Conservation (phyloP, 2,329 filamentous ascomycete genomes). For the Fusarium sp. region DNA sequence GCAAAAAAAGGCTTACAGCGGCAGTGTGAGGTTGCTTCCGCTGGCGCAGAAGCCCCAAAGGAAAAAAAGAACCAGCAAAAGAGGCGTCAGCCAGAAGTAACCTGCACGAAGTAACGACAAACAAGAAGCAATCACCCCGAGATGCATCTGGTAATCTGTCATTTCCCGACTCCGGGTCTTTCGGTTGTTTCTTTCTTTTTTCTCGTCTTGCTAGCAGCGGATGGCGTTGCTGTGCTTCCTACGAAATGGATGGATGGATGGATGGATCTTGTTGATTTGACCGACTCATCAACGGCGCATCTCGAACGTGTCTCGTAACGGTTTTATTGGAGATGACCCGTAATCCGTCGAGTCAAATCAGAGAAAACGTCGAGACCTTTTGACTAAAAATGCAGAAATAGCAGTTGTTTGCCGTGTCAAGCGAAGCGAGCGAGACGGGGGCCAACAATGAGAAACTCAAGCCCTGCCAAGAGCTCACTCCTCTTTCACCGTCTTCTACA, state of each 20-base stretch:
- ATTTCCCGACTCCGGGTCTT: conserved; percentile 1
- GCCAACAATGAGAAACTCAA: not conserved
- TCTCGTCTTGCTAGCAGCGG: not conserved
- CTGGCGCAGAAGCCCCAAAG: not conserved
- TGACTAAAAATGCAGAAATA: not conserved
- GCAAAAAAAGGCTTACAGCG: conserved; percentile 31
- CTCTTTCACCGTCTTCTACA: conserved; percentile 3
- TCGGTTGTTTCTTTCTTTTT: conserved; percentile 11
- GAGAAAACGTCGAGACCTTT: not conserved
- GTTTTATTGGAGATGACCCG: conserved; percentile 1
- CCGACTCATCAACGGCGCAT: not conserved
- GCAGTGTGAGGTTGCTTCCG: conserved; percentile 11
- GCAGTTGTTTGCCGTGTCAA: not conserved
- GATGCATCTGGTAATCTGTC: conserved; percentile 10
- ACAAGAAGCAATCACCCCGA: conserved; percentile 7
- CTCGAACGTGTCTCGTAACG: conserved; percentile 7
- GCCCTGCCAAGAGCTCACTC: not conserved
- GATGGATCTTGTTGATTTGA: not conserved
- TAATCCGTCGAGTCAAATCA: not conserved
- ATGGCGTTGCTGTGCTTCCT: conserved; percentile 23
- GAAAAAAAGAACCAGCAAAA: conserved; percentile 27
- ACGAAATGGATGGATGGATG: not conserved
- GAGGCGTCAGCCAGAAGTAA: conserved; percentile 9
- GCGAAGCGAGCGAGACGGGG: not conserved
- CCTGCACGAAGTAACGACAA: conserved; percentile 29